Evolutionary conservation across 352 stramenopile genomes (phyloP).

Genomic region (Pythium phragmiticola): DNA sequence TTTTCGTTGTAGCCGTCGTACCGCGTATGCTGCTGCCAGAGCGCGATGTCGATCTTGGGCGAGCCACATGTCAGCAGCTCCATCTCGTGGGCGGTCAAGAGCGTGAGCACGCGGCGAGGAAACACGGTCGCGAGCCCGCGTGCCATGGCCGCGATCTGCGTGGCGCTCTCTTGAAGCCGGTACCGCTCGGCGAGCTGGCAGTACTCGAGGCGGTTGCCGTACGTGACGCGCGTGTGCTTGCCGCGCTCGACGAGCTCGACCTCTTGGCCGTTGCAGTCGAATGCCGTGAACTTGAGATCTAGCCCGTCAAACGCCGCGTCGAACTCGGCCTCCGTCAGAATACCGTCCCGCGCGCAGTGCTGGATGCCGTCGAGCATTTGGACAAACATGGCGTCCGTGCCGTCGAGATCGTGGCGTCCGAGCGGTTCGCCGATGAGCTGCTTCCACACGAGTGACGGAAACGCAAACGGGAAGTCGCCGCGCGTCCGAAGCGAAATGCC

Average conservation of each 20-base stretch:
- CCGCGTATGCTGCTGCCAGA: slow-evolving; percentile 84
- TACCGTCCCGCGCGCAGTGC: slow-evolving; percentile 79
- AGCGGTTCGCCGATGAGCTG: slow-evolving; percentile 83
- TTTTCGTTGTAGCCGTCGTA: slow-evolving; percentile 89
- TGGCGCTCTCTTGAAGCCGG: slow-evolving; percentile 72
- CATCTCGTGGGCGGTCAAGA: slow-evolving; percentile 90
- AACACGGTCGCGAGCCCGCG: slow-evolving; percentile 84
- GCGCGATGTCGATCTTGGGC: slow-evolving; percentile 88
- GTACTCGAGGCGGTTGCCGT: slow-evolving; percentile 85
- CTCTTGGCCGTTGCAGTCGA: slow-evolving; percentile 80
- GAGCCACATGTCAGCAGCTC: slow-evolving; percentile 90
- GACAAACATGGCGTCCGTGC: slow-evolving; percentile 87
- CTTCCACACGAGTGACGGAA: slow-evolving; percentile 94
- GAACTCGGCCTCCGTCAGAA: slow-evolving; percentile 79
- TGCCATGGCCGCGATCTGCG: slow-evolving; percentile 74
- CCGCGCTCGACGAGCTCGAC: slow-evolving; percentile 83
- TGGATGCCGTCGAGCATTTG: slow-evolving; percentile 88
- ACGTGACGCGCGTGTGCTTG: slow-evolving; percentile 63
- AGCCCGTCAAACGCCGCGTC: slow-evolving; percentile 72
- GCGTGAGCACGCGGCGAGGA: slow-evolving; percentile 79
- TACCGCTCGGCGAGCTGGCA: slow-evolving; percentile 76
- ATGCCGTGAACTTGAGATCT: slow-evolving; percentile 78
- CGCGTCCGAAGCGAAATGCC: slow-evolving; percentile 93
- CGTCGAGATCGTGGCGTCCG: slow-evolving; percentile 81
- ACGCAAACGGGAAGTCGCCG: slow-evolving; percentile 90